Conservation (phyloP, 129 eudicot species). For the Centrapalus pauciflorus region DNA sequence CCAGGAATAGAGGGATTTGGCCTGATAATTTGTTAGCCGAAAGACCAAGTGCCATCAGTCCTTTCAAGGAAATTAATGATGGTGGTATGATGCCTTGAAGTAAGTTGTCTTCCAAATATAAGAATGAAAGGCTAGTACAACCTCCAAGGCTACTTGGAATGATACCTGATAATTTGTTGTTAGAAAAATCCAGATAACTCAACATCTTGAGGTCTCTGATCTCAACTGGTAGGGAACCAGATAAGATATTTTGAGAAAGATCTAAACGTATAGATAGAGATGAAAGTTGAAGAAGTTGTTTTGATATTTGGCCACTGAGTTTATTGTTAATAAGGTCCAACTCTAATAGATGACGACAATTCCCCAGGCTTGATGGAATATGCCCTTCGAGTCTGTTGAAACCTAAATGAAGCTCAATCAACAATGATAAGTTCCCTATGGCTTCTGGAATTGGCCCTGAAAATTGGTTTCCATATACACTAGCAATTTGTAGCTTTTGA, state of each 20-base stretch:
- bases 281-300: conserved; percentile 4
- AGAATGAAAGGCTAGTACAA: conserved; percentile 13
- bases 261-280: background rate
- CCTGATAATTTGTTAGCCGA: conserved; percentile 33
- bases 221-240: conserved; percentile 9
- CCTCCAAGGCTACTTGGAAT: conserved; percentile 16
- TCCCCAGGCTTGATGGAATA: conserved; percentile 1
- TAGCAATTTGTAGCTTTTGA: background rate
- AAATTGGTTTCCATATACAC: background rate
- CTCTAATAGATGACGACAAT: background rate
- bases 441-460: conserved; percentile 3
- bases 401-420: background rate
- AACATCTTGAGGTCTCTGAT: conserved; percentile 11
- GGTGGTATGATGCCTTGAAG: conserved; percentile 9
- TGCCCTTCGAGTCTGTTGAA: background rate
- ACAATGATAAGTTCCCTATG: conserved; percentile 5
- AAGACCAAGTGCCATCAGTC: conserved; percentile 12
- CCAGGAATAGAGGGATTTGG: conserved; percentile 20
- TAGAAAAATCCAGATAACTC: background rate
- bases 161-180: conserved; percentile 3
- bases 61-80: conserved; percentile 19
- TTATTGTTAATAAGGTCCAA: background rate
- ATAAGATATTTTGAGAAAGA: background rate
- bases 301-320: conserved; percentile 9
- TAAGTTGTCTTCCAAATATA: background rate